phyloP scores from a whole-genome alignment of 164 flowering plant species.

The Buxus sempervirens region DNA sequence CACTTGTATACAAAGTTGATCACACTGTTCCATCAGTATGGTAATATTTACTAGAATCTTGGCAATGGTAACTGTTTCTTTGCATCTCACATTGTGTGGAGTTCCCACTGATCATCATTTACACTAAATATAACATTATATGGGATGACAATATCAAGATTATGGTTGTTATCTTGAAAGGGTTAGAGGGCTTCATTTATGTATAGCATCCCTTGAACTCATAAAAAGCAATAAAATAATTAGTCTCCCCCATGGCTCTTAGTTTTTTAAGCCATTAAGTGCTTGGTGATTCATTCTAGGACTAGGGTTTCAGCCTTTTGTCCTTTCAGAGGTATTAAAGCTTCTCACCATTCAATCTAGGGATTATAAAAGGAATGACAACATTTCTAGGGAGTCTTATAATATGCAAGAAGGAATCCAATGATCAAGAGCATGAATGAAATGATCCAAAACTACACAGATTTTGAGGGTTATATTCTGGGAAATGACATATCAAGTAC shows the following conservation, averaged over 20 bases:
- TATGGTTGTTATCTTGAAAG: conserved; percentile 5
- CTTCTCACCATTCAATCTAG: conserved; percentile 12
- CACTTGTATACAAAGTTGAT: no score
- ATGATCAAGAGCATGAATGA: conserved; percentile 28
- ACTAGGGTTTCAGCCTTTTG: conserved; percentile 3
- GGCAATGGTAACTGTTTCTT: no score
- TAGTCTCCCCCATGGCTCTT: no score
- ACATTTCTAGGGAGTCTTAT: conserved; percentile 19
- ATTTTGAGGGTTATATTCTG: conserved; percentile 29
- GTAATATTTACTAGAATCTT: no score
- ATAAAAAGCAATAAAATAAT: no score
- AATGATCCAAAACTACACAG: conserved; percentile 30
- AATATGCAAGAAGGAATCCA: conserved; percentile 31
- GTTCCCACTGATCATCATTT: no score
- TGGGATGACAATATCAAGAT: background rate
- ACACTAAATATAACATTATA: background rate
- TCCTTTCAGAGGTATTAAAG: background rate
- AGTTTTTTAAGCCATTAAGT: background rate
- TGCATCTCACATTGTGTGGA: no score
- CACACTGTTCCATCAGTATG: no score
- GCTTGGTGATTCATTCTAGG: background rate
- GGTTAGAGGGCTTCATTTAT: background rate
- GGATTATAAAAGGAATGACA: conserved; percentile 24
- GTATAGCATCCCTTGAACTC: no score
- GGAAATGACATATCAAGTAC: conserved; percentile 20